Percentiles rank a stretch among this genome's conserved stretches.
phyloP scores from a whole-genome alignment of 2,329 filamentous ascomycete genomes.

The Pseudocercospora cruenta region DNA sequence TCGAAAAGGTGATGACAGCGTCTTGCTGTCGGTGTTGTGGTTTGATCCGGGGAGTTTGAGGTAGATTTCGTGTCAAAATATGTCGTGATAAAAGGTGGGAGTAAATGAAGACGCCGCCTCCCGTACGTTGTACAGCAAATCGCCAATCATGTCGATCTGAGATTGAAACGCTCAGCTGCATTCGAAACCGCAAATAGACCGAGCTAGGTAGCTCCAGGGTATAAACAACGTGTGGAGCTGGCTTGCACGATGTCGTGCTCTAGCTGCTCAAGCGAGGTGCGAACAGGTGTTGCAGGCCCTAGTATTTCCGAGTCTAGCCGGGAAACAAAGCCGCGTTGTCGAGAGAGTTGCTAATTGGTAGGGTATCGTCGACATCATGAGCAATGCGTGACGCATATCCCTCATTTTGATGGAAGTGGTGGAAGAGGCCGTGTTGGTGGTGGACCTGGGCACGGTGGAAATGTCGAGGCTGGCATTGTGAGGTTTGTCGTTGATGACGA shows the following conservation, averaged over 20 bases:
- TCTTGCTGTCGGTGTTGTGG: neutral
- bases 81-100: slow-evolving; percentile 4
- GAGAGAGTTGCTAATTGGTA: neutral
- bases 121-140: neutral
- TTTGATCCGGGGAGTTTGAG: neutral
- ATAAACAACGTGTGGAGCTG: neutral
- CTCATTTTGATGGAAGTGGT: slow-evolving; percentile 48
- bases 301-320: neutral
- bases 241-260: neutral
- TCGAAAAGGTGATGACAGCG: neutral
- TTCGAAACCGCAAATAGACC: slow-evolving; percentile 9
- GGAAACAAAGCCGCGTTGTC: slow-evolving; percentile 11
- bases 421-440: slow-evolving; percentile 53
- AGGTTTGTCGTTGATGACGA: neutral
- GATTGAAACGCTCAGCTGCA: slow-evolving; percentile 3
- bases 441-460: slow-evolving; percentile 53
- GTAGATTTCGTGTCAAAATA: slow-evolving; percentile 3
- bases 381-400: neutral
- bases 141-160: slow-evolving; percentile 5
- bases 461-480: slow-evolving; percentile 47
- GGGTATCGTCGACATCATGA: neutral
- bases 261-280: neutral
- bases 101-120: slow-evolving; percentile 10
- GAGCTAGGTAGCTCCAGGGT: slow-evolving; percentile 1
- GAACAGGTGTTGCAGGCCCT: slow-evolving; percentile 5